Evolutionary conservation across 371 early-diverging fungal genomes (phyloP), one percentile per base, ranked within the genome.

Genomic region (Basidiobolus meristosporus): DNA sequence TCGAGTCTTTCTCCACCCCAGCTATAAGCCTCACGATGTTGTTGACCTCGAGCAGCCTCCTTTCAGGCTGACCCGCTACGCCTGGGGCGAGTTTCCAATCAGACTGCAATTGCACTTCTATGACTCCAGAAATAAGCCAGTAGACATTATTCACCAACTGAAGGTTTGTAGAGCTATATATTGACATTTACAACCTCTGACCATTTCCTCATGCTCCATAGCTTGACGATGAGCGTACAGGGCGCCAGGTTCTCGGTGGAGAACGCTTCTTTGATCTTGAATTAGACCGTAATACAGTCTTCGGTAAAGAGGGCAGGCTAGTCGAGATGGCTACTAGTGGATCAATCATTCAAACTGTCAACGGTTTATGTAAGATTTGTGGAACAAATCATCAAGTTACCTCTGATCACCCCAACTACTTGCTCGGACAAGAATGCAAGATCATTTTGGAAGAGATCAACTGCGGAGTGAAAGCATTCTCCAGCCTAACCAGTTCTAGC

Each of bases 41-140:
- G 67, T 91, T 3, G 90, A 87, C 23, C 67, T 91, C 1, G 53
- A 56, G 0, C 65, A 69, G 28, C 73, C 92, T 0, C 87, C 82
- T 0, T 89, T 87, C 47, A 76, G 78, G 40, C 47, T 91, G 33
- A 78, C 78, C 7, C 66, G 89, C 1, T 67, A 70, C 42, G 95
- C 90, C 0, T 93, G 91, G 91, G 95, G 95, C 5, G 92, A 93
- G 54, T 90, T 88, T 43, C 86, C 90, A 10, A 59, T 90, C 34
- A 68, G 86, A 17, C 54, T 89, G 11, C 79, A 84, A 41, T 38
- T 93, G 7, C 71, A 65, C 45, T 90, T 92, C 56, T 83, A 85
- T 46, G 67, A 66, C 42, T 50, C 54, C 2, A 57, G 73, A 29
- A 92, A 91, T 54, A 85, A 84, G 47, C 75, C 86, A 0, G 67